Evolutionary conservation across 2,329 filamentous ascomycete genomes (phyloP), one percentile per base, ranked within the genome.

Genomic region (Xylariaceae sp.): DNA sequence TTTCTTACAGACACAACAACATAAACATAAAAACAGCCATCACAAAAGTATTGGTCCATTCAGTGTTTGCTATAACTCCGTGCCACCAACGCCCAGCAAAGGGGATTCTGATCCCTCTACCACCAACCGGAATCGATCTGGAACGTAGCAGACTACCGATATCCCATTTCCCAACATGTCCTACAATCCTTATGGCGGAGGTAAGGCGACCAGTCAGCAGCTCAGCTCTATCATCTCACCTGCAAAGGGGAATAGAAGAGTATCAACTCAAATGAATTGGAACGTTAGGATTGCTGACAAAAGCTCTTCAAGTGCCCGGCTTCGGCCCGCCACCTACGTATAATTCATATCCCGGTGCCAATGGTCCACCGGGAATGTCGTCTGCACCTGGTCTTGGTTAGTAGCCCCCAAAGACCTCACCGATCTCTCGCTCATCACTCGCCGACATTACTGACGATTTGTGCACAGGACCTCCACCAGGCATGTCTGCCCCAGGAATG

Each of bases 321-420:
- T 95, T 91, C 76, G 88, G 86, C 66, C 80, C 83, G 55, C 86
- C 88, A 67, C 88, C 88, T 50, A 81, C 83, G 63, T 95, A 87
- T 74, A 83, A 82, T 62, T 79, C 78, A 53, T 91, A 88, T 65
- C 86, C 87, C 57, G 81, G 80, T 62, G 76, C 79, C 54, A 73
- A 66, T 60, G 72, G 74, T 54, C 76, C 83, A 48, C 86, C 86
- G 54, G 85, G 85, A 56, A 86, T 90, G 82, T 86, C 83, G 62
- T 84, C 86, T 65, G 88, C 88, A 65, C 89, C 90, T 64, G 89
- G 89, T 73, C 84, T 91, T 81, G 88, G 90, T 92, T 80, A 72
- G 81, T 56, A 47, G 32, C 29, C 26, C 50, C 42, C 31, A 35
- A 19, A 40, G 31, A 8, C 35, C n/a, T 39, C 46, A 50, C 32